Base-by-base conservation (phyloP, 2,329 filamentous ascomycete genomes). In the Aspergillus ustus region DNA sequence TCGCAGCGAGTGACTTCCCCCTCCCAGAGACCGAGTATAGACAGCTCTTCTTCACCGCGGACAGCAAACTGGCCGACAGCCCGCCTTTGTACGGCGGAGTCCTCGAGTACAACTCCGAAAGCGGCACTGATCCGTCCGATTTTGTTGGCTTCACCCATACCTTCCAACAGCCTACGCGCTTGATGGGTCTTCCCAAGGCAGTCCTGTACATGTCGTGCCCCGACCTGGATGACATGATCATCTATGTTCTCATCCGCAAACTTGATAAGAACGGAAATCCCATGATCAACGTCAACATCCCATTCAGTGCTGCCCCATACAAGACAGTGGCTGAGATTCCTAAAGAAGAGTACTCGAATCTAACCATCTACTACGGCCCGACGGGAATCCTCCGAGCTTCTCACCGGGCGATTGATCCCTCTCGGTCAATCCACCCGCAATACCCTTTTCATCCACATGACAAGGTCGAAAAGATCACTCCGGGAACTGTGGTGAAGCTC, bases 161-260 rank as follows among this genome's bases (percentile, higher is more conserved):
- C 0, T 82, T 83, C 62, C 19, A 64, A 0, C 64, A 77, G 50
- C 67, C 67, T 2, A 75, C 78, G 0, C 68, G 75, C 2, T 66
- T 83, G 4, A 75, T 81, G 29, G 81, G 81, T 4, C 67, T 78
- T 1, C 74, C 81, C 15, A 82, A 82, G 63, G 78, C 78, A 0
- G 66, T 76, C 1, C 69, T 84, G 1, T 81, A 79, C 70, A 78
- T 83, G 69, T 81, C 78, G 0, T 78, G 75, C 62, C 62, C 66
- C 1, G 74, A 75, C 8, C 67, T 70, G 15, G 73, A 83, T 61
- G 82, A 83, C 61, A 73, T 83, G 62, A 75, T 73, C 44, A 75
- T 82, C 13, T 82, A 76, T 60, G 73, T 81, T 7, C 72, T 78
- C 2, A 53, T 83, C 2, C 73, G 80, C 9, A 84, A 84, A 65